Conservation (phyloP, 169 alveolate species). For the Cryptosporidium muris region DNA sequence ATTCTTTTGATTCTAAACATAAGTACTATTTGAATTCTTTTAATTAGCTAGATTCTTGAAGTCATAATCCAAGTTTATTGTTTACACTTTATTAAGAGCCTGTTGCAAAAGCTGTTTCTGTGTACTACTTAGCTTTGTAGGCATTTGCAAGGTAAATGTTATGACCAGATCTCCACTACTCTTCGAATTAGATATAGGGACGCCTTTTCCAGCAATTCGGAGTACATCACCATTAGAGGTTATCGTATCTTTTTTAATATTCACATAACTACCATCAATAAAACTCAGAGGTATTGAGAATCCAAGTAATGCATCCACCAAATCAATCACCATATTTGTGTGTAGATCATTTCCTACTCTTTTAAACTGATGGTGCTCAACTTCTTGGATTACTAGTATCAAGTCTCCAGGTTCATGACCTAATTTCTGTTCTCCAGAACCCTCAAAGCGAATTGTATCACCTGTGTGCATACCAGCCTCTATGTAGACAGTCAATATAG, state of each 20-base stretch:
- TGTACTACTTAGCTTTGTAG: constrained; percentile 74
- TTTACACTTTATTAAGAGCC: constrained; percentile 68
- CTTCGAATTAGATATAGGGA: constrained; percentile 79
- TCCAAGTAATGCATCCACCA: constrained; percentile 82
- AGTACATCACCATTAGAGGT: constrained; percentile 82
- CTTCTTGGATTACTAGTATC: constrained; percentile 77
- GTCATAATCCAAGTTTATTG: constrained; percentile 14
- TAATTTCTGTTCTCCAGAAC: constrained; percentile 83
- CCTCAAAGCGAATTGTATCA: constrained; percentile 81
- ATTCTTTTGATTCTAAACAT: too few species aligned
- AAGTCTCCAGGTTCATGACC: constrained; percentile 82
- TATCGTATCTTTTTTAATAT: constrained; percentile 77
- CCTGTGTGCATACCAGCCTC: constrained; percentile 78
- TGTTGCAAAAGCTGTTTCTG: constrained; percentile 77
- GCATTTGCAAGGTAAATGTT: constrained; percentile 78
- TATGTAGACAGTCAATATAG: constrained; percentile 71
- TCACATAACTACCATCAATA: constrained; percentile 78
- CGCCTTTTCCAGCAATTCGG: constrained; percentile 78
- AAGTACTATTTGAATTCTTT: too few species aligned
- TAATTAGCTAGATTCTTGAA: too few species aligned
- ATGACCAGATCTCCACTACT: constrained; percentile 81
- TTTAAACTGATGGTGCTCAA: constrained; percentile 75
- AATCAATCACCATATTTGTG: constrained; percentile 78
- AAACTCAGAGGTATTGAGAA: constrained; percentile 79
- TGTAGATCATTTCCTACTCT: constrained; percentile 83